Base-by-base conservation (phyloP, 1,284 basidiomycete species). In the Papiliotrema flavescens region DNA sequence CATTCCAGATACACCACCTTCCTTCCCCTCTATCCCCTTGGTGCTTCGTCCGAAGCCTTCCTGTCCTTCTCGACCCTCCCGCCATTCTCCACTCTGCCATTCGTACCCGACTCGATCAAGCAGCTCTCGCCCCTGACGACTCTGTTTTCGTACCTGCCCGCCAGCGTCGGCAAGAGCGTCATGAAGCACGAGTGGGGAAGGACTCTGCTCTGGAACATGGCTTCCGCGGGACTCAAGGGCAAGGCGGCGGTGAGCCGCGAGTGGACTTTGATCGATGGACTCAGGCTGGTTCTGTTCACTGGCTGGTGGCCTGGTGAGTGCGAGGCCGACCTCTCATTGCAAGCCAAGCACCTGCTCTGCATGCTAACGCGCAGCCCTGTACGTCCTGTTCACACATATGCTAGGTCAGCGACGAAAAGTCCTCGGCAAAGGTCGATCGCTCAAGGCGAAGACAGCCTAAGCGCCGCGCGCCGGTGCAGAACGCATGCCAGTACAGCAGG, bases 381-480 rank as follows among this genome's bases (percentile, higher is more conserved):
- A 91, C 72, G 79, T 89, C 57, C 83, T 96, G 81, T 93, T 90
- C 78, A 87, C 85, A 13, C 83, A 96, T 76, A 96, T 96, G 92
- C 85, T 92, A 49, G 80, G 78, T 56, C 90, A 92, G 74, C 80
- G 92, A 52, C 80, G 84, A 60, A 91, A 88, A 77, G 84, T 90
- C 2, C 79, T 92, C 51, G 84, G 85, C 28, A 75, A 67, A 49
- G 70, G 71, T 20, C 73, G 74, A 69, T 57, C 57, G 6, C 61
- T 74, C 8, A 61, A 59, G 20, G 49, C 43, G 37, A 71, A 71
- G 52, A 65, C 57, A 51, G 43, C 54, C 13, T 50, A 42, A 40
- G 5, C n/a, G n/a, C n/a, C n/a, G n/a, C n/a, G n/a, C n/a, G n/a
- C n/a, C n/a, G n/a, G n/a, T n/a, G n/a, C n/a, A n/a, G n/a, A n/a